Base-by-base conservation (phyloP, 2,329 filamentous ascomycete genomes). In the Claviceps maximensis region DNA sequence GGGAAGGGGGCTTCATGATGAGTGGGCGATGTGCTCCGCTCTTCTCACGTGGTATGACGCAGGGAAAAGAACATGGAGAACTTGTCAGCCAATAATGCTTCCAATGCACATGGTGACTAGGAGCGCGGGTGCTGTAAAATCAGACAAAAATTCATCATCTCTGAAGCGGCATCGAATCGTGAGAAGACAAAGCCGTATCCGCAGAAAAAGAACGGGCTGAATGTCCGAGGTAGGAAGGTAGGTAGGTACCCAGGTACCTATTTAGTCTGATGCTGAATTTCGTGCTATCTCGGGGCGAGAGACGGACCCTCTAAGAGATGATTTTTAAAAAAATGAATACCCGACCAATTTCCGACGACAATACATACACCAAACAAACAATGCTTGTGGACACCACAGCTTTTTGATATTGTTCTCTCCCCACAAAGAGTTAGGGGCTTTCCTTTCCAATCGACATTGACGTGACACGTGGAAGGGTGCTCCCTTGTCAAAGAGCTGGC, bases 331-430 rank as follows among this genome's bases (percentile, higher is more conserved):
- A 53, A 53, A 52, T n/a, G n/a, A 52, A 51, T 58, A 59, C 46
- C 58, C 58, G 58, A 58, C 52, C 29, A 59, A 58, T 56, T 58
- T 19, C 58, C 58, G 58, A 58, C 51, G 47, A 54, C 38, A 40
- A 36, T 45, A 45, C 27, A 36, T 45, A 45, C 27, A 12, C 3
- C 36, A 53, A 8, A 9, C 44, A 54, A 58, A 59, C 54, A 55
- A 57, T 40, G 27, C 51, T 25, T 49, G 19, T 23, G 48, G 23
- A 25, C 13, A 12, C 25, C 50, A 19, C 21, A 33, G 29, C 7
- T 47, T 15, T 13, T 25, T 49, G 12, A 41, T 41, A 53, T 55
- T 55, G 54, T 55, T 44, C 40, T 31, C 38, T 40, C 10, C 42
- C 21, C 42, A 23, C 31, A 2, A 9, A 1, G 31, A n/a, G 8